A percentile compares a stretch with the other conserved stretches of the same genome.
Conservation (phyloP, 148 eudicot species). For the Rhododendron molle region DNA sequence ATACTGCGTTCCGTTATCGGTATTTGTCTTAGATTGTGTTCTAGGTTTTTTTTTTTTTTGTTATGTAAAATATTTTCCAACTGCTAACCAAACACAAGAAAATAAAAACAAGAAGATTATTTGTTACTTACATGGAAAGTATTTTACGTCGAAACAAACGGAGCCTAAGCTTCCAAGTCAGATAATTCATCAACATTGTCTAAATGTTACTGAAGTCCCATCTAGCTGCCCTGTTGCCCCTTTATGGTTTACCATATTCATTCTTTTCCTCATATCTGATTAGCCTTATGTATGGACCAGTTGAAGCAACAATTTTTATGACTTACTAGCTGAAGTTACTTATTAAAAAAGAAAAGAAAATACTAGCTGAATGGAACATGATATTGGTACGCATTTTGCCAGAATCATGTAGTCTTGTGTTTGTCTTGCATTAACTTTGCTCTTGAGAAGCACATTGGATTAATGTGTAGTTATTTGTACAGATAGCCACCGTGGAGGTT, state of each 20-base stretch:
- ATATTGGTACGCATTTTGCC: background rate
- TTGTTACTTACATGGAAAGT: no score
- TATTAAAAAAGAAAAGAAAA: background rate
- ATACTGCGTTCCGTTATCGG: no score
- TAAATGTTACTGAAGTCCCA: background rate
- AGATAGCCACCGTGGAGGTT: conserved; percentile 96
- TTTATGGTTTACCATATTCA: background rate
- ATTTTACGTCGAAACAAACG: no score
- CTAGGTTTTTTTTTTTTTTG: no score
- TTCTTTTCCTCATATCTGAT: background rate
- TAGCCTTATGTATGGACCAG: background rate
- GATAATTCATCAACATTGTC: background rate
- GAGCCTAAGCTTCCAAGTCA: background rate
- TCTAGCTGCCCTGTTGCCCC: background rate
- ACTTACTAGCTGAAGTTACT: background rate
- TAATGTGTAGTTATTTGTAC: conserved; percentile 18
- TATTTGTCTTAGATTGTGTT: no score
- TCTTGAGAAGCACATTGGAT: background rate
- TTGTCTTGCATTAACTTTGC: background rate
- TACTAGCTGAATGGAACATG: background rate
- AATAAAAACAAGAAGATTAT: no score
- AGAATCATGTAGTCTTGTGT: background rate
- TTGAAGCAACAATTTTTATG: background rate
- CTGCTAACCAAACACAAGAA: no score
- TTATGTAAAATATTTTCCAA: no score